A percentile compares a stretch with the other conserved stretches of the same genome.
phyloP scores from a whole-genome alignment of 352 stramenopile species.

The Plasmopara halstedii region DNA sequence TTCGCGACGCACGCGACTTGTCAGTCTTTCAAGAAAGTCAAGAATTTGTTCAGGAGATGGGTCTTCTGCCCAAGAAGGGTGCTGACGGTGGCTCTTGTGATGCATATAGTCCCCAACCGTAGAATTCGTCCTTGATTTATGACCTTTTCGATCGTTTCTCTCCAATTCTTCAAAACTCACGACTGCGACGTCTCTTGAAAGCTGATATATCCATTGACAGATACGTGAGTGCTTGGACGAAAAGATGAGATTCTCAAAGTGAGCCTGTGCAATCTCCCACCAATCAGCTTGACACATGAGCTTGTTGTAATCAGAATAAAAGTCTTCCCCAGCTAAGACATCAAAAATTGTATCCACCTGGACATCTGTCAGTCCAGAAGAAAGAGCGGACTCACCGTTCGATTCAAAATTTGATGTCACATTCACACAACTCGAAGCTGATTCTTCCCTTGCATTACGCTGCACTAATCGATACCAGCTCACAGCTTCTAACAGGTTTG shows the following conservation, averaged over 20 bases:
- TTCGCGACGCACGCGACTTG: slow-evolving; percentile 55
- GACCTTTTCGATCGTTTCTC: slow-evolving; percentile 17
- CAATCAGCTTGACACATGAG: slow-evolving; percentile 70
- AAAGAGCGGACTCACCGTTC: slow-evolving; percentile 19
- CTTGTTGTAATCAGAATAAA: slow-evolving; percentile 78
- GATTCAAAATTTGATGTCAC: slow-evolving; percentile 14
- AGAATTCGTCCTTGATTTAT: slow-evolving; percentile 9
- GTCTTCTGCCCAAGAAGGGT: slow-evolving; percentile 50
- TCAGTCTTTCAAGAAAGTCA: slow-evolving; percentile 67
- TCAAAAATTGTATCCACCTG: slow-evolving; percentile 72
- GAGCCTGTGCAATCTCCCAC: slow-evolving; percentile 78
- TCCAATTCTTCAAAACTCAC: slow-evolving; percentile 58
- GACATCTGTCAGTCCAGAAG: slow-evolving; percentile 44
- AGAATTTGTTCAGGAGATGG: slow-evolving; percentile 67
- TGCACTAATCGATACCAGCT: slow-evolving; percentile 84
- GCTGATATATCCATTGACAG: slow-evolving; percentile 57
- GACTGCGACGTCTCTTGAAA: slow-evolving; percentile 53
- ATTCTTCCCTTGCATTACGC: slow-evolving; percentile 61
- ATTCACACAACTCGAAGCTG: slow-evolving; percentile 40
- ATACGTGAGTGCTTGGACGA: slow-evolving; percentile 55
- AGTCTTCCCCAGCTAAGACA: slow-evolving; percentile 69
- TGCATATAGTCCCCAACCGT: too few relatives aligned
- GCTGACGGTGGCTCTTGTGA: slow-evolving; percentile 8
- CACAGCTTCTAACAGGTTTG: slow-evolving; percentile 69
- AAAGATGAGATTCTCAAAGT: slow-evolving; percentile 85